phyloP scores from a whole-genome alignment of 1,284 basidiomycete species.

The Ceratobasidium theobromae region DNA sequence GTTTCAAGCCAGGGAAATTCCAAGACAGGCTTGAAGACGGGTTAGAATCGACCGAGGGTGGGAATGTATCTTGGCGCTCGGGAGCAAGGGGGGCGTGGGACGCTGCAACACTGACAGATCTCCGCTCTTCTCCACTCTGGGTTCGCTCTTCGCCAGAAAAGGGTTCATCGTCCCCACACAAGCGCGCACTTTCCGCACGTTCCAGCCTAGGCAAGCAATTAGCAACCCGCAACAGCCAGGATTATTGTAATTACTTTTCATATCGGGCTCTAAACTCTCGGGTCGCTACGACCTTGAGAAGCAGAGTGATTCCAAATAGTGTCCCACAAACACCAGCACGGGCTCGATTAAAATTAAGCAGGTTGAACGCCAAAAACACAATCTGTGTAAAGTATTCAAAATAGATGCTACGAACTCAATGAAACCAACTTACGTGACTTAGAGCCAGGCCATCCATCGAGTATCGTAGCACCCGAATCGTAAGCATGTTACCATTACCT shows the following conservation, averaged over 20 bases:
- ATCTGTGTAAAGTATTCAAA: conserved; percentile 34
- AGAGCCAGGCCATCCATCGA: conserved; percentile 44
- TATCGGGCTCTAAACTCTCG: conserved; percentile 22
- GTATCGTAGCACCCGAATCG: conserved; percentile 43
- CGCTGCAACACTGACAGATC: neutral
- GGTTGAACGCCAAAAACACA: conserved; percentile 45
- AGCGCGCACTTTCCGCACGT: conserved; percentile 21
- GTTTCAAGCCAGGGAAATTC: neutral
- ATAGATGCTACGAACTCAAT: neutral
- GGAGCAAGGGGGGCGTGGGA: conserved; percentile 1
- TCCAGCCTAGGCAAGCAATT: conserved; percentile 9
- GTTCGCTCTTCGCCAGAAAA: neutral
- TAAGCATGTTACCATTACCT: conserved; percentile 42
- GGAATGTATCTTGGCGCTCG: conserved; percentile 21
- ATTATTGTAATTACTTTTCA: conserved; percentile 3
- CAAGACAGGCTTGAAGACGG: conserved; percentile 12
- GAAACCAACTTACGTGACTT: conserved; percentile 38
- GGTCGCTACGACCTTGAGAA: conserved; percentile 41
- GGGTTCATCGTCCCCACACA: conserved; percentile 24
- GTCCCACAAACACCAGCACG: conserved; percentile 41
- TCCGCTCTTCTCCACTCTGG: neutral
- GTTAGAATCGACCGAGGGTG: conserved; percentile 13
- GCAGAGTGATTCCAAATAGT: conserved; percentile 43
- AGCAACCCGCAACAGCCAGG: neutral
- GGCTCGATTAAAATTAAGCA: conserved; percentile 39